A percentile compares a stretch with the other conserved stretches of the same genome.
Conservation (phyloP, 1,139 yeast genomes). For the Sugiyamaella japonica region DNA sequence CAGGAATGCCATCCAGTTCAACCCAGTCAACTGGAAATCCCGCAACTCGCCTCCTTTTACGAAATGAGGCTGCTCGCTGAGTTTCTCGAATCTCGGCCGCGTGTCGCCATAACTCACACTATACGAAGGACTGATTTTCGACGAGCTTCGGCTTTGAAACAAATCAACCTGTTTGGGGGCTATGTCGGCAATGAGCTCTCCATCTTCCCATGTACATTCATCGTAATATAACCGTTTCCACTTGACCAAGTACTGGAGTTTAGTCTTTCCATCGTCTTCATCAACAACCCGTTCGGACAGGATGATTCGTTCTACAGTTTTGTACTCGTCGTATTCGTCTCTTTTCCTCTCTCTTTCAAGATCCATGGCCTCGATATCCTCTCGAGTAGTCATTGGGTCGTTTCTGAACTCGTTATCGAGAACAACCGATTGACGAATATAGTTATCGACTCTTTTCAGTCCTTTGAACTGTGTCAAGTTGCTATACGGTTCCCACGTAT, state of each 20-base stretch:
- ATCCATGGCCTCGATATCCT: slow-evolving; percentile 91
- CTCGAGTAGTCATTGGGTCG: slow-evolving; percentile 80
- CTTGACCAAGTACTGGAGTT: slow-evolving; percentile 79
- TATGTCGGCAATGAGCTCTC: slow-evolving; percentile 75
- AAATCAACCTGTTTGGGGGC: slow-evolving; percentile 85
- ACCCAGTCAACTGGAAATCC: slow-evolving; percentile 96
- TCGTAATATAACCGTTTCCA: slow-evolving; percentile 95
- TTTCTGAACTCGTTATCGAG: slow-evolving; percentile 72
- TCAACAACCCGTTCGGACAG: slow-evolving; percentile 70
- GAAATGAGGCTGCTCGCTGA: slow-evolving; percentile 82
- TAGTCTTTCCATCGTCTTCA: slow-evolving; percentile 58
- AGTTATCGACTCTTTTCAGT: slow-evolving; percentile 82
- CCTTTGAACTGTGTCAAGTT: slow-evolving; percentile 63
- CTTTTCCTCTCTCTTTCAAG: slow-evolving; percentile 80
- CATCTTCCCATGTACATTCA: slow-evolving; percentile 97
- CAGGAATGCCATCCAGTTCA: slow-evolving; percentile 98
- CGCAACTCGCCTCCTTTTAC: slow-evolving; percentile 90
- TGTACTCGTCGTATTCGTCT: slow-evolving; percentile 82
- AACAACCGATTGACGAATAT: slow-evolving; percentile 73
- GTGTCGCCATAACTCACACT: slow-evolving; percentile 75
- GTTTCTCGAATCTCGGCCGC: slow-evolving; percentile 88
- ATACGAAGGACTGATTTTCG: slow-evolving; percentile 79
- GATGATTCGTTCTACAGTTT: slow-evolving; percentile 85
- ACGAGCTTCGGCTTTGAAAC: slow-evolving; percentile 76
- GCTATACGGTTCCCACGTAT: slow-evolving; percentile 85